These are phyloP conservation scores for Leccinum arenicola DNA, from an alignment of 768 basidiomycete genomes.

Conservation along the genomic window DNA sequence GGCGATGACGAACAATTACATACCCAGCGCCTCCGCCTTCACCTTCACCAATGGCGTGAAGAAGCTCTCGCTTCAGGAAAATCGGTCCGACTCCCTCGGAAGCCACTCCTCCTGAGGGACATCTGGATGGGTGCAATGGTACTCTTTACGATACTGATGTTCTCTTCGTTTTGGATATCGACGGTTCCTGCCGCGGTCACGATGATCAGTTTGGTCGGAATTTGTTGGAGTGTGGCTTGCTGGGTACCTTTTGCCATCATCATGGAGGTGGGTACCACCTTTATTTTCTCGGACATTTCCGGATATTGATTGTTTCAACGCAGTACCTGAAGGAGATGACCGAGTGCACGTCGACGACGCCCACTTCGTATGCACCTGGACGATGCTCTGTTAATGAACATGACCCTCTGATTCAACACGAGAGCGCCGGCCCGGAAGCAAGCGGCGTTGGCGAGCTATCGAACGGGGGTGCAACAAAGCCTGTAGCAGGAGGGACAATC, in stretches of 20 bases:
- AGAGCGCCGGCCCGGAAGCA: slow-evolving; percentile 42
- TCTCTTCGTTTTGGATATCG: slow-evolving; percentile 83
- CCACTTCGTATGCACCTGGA: slow-evolving; percentile 30
- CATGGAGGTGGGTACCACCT: slow-evolving; percentile 82
- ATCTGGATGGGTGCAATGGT: slow-evolving; percentile 90
- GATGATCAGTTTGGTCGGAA: slow-evolving; percentile 81
- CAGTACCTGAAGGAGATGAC: slow-evolving; percentile 76
- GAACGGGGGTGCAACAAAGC: slow-evolving; percentile 32
- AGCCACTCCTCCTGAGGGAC: slow-evolving; percentile 89
- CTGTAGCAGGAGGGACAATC: slow-evolving; percentile 84
- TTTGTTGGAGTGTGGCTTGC: slow-evolving; percentile 97
- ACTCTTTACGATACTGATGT: slow-evolving; percentile 74
- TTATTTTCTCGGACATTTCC: neutral
- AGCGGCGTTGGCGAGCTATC: slow-evolving; percentile 35
- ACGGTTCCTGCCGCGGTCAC: slow-evolving; percentile 76
- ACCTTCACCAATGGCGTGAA: slow-evolving; percentile 78
- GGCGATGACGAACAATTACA: slow-evolving; percentile 73
- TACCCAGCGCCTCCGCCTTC: slow-evolving; percentile 61
- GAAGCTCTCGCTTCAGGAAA: slow-evolving; percentile 77
- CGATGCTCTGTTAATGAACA: slow-evolving; percentile 29
- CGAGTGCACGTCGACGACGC: slow-evolving; percentile 23
- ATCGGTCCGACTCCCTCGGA: slow-evolving; percentile 75
- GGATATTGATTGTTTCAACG: neutral
- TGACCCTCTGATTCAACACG: slow-evolving; percentile 58
- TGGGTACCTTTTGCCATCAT: slow-evolving; percentile 98